Conservation (phyloP, 1,139 yeast species). For the Kodamaea ohmeri region DNA sequence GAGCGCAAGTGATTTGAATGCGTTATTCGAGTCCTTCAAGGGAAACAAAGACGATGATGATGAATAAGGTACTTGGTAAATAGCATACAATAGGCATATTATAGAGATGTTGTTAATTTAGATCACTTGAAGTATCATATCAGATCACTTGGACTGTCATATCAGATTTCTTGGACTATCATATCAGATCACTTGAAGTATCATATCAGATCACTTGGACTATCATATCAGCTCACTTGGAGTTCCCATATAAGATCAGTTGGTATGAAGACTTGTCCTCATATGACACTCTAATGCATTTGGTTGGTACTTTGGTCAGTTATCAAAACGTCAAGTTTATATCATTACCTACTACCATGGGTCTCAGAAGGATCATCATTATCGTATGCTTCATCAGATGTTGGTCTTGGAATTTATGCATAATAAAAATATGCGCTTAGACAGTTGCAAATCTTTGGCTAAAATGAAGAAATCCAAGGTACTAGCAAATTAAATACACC, state of each 20-base stretch:
- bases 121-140: not conserved
- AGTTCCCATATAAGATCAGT: too few relatives aligned
- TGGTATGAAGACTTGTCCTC: too few relatives aligned
- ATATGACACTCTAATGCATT: too few relatives aligned
- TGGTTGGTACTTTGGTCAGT: too few relatives aligned
- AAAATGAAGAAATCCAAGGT: not conserved
- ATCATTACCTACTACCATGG: too few relatives aligned
- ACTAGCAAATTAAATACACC: conserved; percentile 1
- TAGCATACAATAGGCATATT: not conserved
- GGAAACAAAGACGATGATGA: conserved; percentile 7
- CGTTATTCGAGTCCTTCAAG: conserved; percentile 14
- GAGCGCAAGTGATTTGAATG: conserved; percentile 11
- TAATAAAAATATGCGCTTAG: conserved; percentile 4
- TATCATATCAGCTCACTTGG: too few relatives aligned
- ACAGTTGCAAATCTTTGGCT: not conserved
- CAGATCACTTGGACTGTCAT: too few relatives aligned
- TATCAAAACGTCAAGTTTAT: too few relatives aligned
- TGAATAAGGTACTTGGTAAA: too few relatives aligned
- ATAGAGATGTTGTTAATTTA: not conserved
- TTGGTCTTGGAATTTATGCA: not conserved
- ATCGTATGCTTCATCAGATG: not conserved
- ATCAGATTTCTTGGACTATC: too few relatives aligned
- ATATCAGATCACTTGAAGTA: not conserved
- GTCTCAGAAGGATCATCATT: too few relatives aligned
- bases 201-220: too few relatives aligned